Conservation (phyloP, 1,284 basidiomycete species). For the Ustilago esculenta region DNA sequence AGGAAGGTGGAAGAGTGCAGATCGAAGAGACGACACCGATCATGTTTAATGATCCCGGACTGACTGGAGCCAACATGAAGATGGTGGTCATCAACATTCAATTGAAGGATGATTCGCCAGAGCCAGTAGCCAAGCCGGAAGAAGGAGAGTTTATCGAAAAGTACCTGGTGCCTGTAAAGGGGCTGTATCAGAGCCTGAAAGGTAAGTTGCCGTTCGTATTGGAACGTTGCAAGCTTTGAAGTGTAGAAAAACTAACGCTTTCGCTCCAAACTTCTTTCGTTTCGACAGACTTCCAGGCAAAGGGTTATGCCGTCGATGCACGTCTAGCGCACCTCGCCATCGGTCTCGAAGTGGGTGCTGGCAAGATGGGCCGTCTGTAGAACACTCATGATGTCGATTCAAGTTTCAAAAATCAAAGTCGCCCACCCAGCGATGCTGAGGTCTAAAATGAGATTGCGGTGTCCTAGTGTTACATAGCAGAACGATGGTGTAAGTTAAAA, state of each 20-base stretch:
- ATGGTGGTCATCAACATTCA: slow-evolving; percentile 59
- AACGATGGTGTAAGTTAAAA: slow-evolving; percentile 12
- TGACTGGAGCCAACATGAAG: slow-evolving; percentile 63
- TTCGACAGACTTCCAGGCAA: slow-evolving; percentile 50
- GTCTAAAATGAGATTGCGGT: slow-evolving; percentile 1
- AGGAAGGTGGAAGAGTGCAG: slow-evolving; percentile 47
- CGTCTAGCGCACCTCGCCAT: slow-evolving; percentile 62
- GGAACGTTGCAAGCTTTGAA: too few species aligned
- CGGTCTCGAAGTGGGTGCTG: slow-evolving; percentile 53
- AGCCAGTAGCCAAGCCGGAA: slow-evolving; percentile 64
- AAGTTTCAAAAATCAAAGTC: too few species aligned
- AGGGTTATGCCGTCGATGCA: slow-evolving; percentile 61
- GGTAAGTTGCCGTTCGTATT: slow-evolving; percentile 33
- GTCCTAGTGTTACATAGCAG: slow-evolving; percentile 21
- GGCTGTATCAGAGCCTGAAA: slow-evolving; percentile 47
- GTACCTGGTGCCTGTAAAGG: slow-evolving; percentile 58
- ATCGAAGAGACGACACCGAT: slow-evolving; percentile 51
- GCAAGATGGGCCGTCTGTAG: slow-evolving; percentile 40
- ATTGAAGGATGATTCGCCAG: slow-evolving; percentile 54
- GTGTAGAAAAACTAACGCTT: too few species aligned
- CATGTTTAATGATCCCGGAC: slow-evolving; percentile 63
- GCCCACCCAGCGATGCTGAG: not conserved
- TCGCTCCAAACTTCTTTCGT: too few species aligned
- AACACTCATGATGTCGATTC: not conserved
- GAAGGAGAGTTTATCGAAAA: slow-evolving; percentile 65